Evolutionary conservation across 805 yeast genomes (phyloP).

Genomic region (Candida anglica): DNA sequence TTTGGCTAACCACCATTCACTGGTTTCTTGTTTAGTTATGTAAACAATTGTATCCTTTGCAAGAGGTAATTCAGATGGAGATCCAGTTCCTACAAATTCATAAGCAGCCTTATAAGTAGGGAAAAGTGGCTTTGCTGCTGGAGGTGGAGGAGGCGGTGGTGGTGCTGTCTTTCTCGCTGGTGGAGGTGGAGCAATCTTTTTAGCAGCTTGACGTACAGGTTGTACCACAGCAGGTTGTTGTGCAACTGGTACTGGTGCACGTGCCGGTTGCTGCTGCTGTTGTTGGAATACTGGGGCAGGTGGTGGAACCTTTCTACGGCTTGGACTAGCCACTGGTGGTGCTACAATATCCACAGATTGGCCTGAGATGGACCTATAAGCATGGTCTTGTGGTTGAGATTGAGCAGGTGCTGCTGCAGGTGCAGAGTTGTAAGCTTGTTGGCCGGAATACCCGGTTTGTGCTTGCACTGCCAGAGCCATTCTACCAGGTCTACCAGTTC

Average conservation of each 20-base stretch:
- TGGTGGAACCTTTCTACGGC: slow-evolving; percentile 14
- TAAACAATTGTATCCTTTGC: slow-evolving; percentile 71
- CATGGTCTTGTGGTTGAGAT: slow-evolving; percentile 8
- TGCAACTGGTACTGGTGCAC: slow-evolving; percentile 10
- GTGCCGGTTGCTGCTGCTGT: slow-evolving; percentile 9
- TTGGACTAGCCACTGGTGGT: slow-evolving; percentile 9
- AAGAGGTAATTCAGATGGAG: slow-evolving; percentile 77
- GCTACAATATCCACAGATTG: slow-evolving; percentile 7
- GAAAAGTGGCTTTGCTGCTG: slow-evolving; percentile 51
- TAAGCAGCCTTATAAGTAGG: slow-evolving; percentile 85
- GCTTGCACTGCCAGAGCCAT: slow-evolving; percentile 2
- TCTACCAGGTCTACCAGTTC: slow-evolving; percentile 17
- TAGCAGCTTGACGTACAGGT: slow-evolving; percentile 21
- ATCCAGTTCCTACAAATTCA: slow-evolving; percentile 84
- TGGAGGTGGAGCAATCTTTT: slow-evolving; percentile 55
- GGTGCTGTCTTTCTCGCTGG: slow-evolving; percentile 44
- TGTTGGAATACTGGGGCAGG: too few species aligned
- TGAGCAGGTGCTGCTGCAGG: slow-evolving; percentile 1
- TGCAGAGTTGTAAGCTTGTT: slow-evolving; percentile 1
- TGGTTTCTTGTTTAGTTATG: slow-evolving; percentile 67
- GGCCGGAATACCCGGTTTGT: slow-evolving; percentile 1
- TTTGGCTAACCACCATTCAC: slow-evolving; percentile 94
- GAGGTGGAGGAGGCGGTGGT: slow-evolving; percentile 61
- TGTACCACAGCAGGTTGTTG: slow-evolving; percentile 13
- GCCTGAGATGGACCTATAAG: not conserved